Conservation (phyloP, 352 stramenopile species). For the Phytopythium kandeliae region DNA sequence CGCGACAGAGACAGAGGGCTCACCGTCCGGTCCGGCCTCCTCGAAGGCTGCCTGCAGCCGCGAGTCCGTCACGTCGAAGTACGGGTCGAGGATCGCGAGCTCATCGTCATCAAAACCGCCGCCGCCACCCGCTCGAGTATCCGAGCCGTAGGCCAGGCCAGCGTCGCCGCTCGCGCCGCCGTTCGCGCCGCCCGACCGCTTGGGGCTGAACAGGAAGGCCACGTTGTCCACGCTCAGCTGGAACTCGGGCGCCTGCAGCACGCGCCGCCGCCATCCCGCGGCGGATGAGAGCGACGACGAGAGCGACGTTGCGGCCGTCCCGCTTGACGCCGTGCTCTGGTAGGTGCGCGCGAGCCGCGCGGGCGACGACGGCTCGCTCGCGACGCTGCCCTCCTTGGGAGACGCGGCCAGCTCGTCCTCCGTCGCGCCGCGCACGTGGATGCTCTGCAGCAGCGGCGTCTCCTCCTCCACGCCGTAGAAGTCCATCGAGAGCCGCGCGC, state of each 20-base stretch:
- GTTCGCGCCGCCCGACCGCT: conserved; percentile 14
- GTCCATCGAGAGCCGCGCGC: background rate
- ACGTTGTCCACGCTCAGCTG: conserved; percentile 79
- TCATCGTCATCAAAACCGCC: conserved; percentile 43
- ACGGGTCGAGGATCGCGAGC: conserved; percentile 80
- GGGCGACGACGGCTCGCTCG: conserved; percentile 5
- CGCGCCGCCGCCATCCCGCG: conserved; percentile 10
- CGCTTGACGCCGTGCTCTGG: conserved; percentile 3
- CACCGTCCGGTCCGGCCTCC: conserved; percentile 45
- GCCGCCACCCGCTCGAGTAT: conserved; percentile 1
- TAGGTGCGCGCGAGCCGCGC: conserved; percentile 2
- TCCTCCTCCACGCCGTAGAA: conserved; percentile 22
- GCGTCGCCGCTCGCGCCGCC: conserved; percentile 6
- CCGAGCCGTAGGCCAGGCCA: conserved; percentile 32
- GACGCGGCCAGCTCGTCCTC: conserved; percentile 1
- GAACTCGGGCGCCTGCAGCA: conserved; percentile 45
- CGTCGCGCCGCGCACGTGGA: conserved; percentile 3
- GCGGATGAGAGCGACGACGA: background rate
- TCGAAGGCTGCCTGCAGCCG: conserved; percentile 66
- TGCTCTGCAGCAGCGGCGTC: conserved; percentile 20
- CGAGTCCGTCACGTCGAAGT: conserved; percentile 81
- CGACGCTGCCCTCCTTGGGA: conserved; percentile 4
- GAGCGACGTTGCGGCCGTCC: conserved; percentile 2
- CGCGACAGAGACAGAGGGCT: background rate
- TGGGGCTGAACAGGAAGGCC: conserved; percentile 74